Evolutionary conservation across 768 basidiomycete species (phyloP), one percentile per base, ranked within the genome.

Genomic region (Tylopilus sp.): DNA sequence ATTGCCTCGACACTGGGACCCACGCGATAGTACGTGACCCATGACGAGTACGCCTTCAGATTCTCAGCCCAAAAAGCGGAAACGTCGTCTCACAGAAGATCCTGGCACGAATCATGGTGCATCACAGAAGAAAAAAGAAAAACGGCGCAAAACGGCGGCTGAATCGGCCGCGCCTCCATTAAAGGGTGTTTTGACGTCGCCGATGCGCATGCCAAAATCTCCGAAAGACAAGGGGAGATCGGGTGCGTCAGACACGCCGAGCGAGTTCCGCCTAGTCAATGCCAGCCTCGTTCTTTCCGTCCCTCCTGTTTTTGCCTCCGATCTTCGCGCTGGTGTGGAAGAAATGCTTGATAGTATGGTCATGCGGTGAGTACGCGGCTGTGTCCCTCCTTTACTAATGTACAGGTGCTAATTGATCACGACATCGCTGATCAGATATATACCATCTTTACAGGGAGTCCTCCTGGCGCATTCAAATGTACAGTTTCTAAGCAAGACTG

Each of bases 281-380:
- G 79, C 89, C n/a, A 78, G 81, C 28, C 74, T 94, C 50, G 73
- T 79, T 24, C 74, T 96, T 37, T 85, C 89, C 11, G 78, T 97
- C 16, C 82, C 94, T 26, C 94, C 94, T 1, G 77, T 87, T 38
- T 96, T 92, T 67, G 81, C 89, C 16, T 78, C 74, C 38, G 81
- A 88, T 70, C 80, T 86, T n/a, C 74, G 79, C 11, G 74, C 70
- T 36, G 95, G 95, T 8, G 89, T 83, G 17, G 83, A 87, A 64
- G 92, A 98, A 71, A 85, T 94, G 82, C 74, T 98, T 17, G 93
- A 98, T 70, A 90, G 89, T 9, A 88, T 97, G 88, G 73, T 96
- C 14, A 96, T 98, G 95, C 84, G 90, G 95, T 94, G 64, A 61
- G 81, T 72, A 21, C 45, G 30, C 36, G 54, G 55, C 54, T 53